These are phyloP conservation scores for Colletotrichum sp. DNA, from an alignment of 2,329 filamentous ascomycete species.

Conservation along the genomic window DNA sequence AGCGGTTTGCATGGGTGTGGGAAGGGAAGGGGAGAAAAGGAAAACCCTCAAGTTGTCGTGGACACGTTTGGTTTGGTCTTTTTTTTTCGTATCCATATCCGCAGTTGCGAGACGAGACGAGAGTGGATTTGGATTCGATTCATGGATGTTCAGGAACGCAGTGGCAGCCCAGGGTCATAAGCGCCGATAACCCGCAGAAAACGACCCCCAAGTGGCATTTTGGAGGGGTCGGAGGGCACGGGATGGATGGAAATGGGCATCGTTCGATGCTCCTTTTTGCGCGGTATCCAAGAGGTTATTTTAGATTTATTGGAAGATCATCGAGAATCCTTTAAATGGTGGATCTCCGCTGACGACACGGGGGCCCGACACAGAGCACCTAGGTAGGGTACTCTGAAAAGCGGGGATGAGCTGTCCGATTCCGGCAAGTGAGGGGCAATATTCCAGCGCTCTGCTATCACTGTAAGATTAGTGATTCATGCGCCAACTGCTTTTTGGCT, in stretches of 20 bases:
- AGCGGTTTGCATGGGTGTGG: neutral
- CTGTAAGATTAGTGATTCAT: slow-evolving; percentile 17
- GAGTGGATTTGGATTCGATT: neutral
- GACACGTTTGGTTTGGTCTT: neutral
- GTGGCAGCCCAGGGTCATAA: neutral
- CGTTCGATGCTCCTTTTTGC: slow-evolving; percentile 1
- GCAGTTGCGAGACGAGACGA: neutral
- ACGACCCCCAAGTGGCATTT: neutral
- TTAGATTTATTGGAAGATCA: slow-evolving; percentile 20
- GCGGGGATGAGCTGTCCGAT: neutral
- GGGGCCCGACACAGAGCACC: neutral
- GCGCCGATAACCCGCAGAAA: neutral
- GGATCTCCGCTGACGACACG: slow-evolving; percentile 16
- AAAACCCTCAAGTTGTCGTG: neutral
- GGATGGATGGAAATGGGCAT: slow-evolving; percentile 1
- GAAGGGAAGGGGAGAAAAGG: neutral
- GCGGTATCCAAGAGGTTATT: slow-evolving; percentile 13
- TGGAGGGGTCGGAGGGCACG: neutral
- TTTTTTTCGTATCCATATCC: neutral
- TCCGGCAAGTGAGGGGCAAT: slow-evolving; percentile 16
- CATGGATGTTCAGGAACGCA: neutral
- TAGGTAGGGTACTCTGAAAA: neutral
- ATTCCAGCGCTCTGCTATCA: neutral
- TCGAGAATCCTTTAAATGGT: slow-evolving; percentile 8
- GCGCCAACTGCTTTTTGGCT: neutral